These are phyloP conservation scores for Sphaerostilbella broomeana DNA, from an alignment of 2,329 filamentous ascomycete genomes.

Conservation along the genomic window DNA sequence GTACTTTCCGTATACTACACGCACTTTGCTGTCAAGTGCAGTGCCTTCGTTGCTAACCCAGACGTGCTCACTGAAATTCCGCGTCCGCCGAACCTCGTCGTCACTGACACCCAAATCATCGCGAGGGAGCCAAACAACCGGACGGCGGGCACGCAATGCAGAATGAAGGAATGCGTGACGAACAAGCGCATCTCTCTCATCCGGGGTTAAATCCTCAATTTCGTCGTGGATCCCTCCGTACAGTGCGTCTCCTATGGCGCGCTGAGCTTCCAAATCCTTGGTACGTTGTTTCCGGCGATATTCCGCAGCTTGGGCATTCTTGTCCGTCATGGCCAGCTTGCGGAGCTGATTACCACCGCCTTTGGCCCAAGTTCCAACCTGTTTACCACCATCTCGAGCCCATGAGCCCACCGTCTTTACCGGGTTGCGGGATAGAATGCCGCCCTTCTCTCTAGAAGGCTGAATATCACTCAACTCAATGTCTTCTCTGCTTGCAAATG, in stretches of 20 bases:
- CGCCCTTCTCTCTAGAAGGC: conserved; percentile 9
- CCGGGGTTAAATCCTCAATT: conserved; percentile 86
- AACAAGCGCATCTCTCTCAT: conserved; percentile 79
- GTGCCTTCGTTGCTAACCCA: conserved; percentile 95
- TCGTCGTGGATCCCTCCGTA: conserved; percentile 87
- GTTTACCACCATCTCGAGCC: conserved; percentile 31
- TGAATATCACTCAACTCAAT: conserved; percentile 36
- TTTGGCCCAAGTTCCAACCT: conserved; percentile 30
- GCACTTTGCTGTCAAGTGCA: conserved; percentile 73
- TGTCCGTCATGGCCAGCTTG: conserved; percentile 32
- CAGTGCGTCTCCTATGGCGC: conserved; percentile 67
- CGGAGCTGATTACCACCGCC: conserved; percentile 44
- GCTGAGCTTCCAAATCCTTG: conserved; percentile 66
- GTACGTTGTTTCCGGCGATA: conserved; percentile 43
- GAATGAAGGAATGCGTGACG: conserved; percentile 86
- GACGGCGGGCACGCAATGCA: conserved; percentile 75
- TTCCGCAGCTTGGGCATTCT: conserved; percentile 35
- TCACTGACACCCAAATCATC: conserved; percentile 87
- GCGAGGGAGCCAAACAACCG: conserved; percentile 87
- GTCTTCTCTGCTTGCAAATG: conserved; percentile 30
- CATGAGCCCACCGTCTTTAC: conserved; percentile 42
- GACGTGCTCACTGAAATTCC: conserved; percentile 67
- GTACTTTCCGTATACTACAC: conserved; percentile 76
- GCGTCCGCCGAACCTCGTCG: conserved; percentile 78
- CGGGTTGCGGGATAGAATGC: conserved; percentile 34